Conservation (phyloP, 2,329 filamentous ascomycete species). For the Cladophialophora psammophila region DNA sequence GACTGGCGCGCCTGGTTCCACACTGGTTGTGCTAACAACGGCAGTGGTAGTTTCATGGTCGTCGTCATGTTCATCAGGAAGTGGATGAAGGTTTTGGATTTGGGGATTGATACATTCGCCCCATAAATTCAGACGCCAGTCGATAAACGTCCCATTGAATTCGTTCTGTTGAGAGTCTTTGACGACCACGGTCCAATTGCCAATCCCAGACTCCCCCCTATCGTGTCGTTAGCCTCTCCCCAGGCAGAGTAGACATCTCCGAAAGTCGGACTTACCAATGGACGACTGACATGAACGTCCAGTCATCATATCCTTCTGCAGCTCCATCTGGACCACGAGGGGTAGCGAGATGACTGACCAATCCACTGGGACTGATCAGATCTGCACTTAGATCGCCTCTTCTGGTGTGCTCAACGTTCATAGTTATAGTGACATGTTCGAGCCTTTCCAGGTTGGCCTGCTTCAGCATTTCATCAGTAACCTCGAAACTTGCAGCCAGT, state of each 20-base stretch:
- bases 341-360: conserved; percentile 84
- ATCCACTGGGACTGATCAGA: conserved; percentile 79
- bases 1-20: conserved; percentile 42
- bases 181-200: conserved; percentile 89
- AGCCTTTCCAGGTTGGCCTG: conserved; percentile 82
- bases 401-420: conserved; percentile 89
- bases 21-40: conserved; percentile 68
- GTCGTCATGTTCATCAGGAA: conserved; percentile 84
- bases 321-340: conserved; percentile 73
- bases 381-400: conserved; percentile 94
- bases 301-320: conserved; percentile 79
- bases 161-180: conserved; percentile 84
- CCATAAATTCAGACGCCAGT: conserved; percentile 96
- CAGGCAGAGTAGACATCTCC: background rate
- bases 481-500: conserved; percentile 78
- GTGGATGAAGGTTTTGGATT: conserved; percentile 76
- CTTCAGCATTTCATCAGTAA: conserved; percentile 81
- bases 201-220: conserved; percentile 86
- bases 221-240: conserved; percentile 44
- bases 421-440: conserved; percentile 96
- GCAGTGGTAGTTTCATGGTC: conserved; percentile 70
- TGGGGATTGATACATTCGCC: conserved; percentile 81
- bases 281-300: conserved; percentile 98
- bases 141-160: conserved; percentile 77
- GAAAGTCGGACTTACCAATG: conserved; percentile 74